Conservation (phyloP, 768 basidiomycete genomes). For the Rhizopogon vesiculosus region DNA sequence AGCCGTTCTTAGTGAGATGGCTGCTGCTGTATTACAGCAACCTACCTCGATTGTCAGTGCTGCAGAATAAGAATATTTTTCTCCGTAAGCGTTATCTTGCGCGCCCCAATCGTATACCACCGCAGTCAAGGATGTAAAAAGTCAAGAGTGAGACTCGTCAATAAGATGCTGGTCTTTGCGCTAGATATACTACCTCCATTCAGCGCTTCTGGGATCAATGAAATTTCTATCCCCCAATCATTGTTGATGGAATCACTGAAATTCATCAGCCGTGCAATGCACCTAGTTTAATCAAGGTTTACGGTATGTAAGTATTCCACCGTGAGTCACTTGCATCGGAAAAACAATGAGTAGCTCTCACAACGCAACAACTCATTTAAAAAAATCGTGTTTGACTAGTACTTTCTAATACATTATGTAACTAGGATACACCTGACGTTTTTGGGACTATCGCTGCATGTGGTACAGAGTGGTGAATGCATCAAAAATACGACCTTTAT, state of each 20-base stretch:
- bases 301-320: too few species aligned
- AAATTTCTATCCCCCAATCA: too few species aligned
- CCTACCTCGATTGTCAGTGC: neutral
- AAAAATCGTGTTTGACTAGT: neutral
- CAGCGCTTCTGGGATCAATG: neutral
- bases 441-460: neutral
- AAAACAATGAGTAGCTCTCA: neutral
- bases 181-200: neutral
- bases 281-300: too few species aligned
- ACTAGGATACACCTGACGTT: neutral
- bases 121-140: too few species aligned
- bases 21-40: neutral
- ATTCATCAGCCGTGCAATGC: too few species aligned
- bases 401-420: neutral
- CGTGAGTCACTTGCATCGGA: neutral
- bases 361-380: neutral
- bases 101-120: neutral
- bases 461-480: neutral
- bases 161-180: neutral
- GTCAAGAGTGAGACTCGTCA: too few species aligned
- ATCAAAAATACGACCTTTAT: neutral
- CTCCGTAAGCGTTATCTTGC: neutral
- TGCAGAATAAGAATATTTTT: neutral
- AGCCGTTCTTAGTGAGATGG: neutral
- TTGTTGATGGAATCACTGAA: too few species aligned